phyloP scores from a whole-genome alignment of 2,329 filamentous ascomycete genomes.

The Alternaria brassicae region DNA sequence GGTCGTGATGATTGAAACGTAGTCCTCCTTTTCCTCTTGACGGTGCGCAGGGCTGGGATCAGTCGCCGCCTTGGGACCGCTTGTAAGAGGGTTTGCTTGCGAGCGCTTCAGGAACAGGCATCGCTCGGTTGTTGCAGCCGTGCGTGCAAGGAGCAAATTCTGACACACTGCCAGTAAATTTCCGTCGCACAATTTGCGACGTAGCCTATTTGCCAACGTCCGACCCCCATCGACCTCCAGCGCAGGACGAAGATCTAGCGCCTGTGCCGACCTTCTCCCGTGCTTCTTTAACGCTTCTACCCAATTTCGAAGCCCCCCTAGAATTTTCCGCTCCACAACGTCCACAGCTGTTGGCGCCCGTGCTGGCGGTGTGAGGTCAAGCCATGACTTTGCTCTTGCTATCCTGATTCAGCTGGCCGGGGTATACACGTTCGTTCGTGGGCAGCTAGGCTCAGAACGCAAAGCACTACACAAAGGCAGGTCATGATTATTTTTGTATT shows the following conservation, averaged over 20 bases:
- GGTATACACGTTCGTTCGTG: constrained; percentile 13
- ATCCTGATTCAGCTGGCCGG: constrained; percentile 20
- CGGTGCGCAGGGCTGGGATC: constrained; percentile 31
- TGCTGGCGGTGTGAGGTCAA: constrained; percentile 40
- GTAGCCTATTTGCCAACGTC: constrained; percentile 29
- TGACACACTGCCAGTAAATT: constrained; percentile 37
- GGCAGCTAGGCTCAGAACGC: constrained; percentile 28
- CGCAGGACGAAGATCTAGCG: constrained; percentile 37
- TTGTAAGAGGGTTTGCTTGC: constrained; percentile 32
- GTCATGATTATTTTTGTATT: constrained; percentile 46
- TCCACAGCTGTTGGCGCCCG: constrained; percentile 23
- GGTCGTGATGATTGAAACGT: constrained; percentile 39
- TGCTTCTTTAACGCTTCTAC: constrained; percentile 50
- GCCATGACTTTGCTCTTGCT: constrained; percentile 24
- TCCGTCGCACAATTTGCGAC: constrained; percentile 40
- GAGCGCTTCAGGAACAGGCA: constrained; percentile 45
- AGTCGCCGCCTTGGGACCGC: constrained; percentile 29
- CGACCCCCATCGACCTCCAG: constrained; percentile 19
- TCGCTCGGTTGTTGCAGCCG: constrained; percentile 29
- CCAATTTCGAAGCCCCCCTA: constrained; percentile 37
- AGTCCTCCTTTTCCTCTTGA: constrained; percentile 38
- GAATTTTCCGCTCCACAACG: constrained; percentile 34
- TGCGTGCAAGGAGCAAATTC: constrained; percentile 31
- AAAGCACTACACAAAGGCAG: constrained; percentile 23
- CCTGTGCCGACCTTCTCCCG: constrained; percentile 46